Base-by-base conservation (phyloP, 1,284 basidiomycete species). In the Gomphus bonarii region DNA sequence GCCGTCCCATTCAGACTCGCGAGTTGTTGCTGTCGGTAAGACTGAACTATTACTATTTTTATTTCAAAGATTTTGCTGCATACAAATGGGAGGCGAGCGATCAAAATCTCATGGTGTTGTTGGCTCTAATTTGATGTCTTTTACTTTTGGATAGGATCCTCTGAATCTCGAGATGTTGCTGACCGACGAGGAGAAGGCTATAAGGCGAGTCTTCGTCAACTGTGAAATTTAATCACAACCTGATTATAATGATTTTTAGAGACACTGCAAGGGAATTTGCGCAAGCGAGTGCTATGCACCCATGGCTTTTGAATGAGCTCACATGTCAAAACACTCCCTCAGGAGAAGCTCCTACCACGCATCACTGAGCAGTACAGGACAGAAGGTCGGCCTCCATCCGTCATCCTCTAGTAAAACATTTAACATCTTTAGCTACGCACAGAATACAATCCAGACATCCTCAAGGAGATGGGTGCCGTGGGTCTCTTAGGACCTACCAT, bases 401-500 rank as follows among this genome's bases (percentile, higher is more conserved):
- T 33, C 53, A 22, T 42, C 8, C 10, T 7, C 33, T 14, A 3
- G 16, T 18, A 14, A 22, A 20, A n/a, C 3, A n/a, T 51, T 20
- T 36, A 18, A 51, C 12, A 10, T n/a, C 18, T 36, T 4, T 40
- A n/a, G 3, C 16, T 1, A 38, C 18, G 33, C 22, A 0, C 69
- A 91, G 88, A 86, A 63, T 95, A 93, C 71, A 81, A 95, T 69
- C 78, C 78, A 58, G 72, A 77, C 16, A 84, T 95, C 59, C 74
- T 98, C 35, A 82, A 82, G 12, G 91, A 95, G 67, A 95, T 98
- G 89, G 95, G 95, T n/a, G 79, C 85, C 61, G 76, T 97, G 3
- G 95, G 95, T 3, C 73, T 98, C 16, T 76, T 97, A 1, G 95
- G 95, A 0, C 83, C 94, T 1, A 97, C 94, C 0, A 97, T 98